Evolutionary conservation across 2,329 filamentous ascomycete species (phyloP), one percentile per base, ranked within the genome.

Genomic region (Pochonia chlamydosporia): DNA sequence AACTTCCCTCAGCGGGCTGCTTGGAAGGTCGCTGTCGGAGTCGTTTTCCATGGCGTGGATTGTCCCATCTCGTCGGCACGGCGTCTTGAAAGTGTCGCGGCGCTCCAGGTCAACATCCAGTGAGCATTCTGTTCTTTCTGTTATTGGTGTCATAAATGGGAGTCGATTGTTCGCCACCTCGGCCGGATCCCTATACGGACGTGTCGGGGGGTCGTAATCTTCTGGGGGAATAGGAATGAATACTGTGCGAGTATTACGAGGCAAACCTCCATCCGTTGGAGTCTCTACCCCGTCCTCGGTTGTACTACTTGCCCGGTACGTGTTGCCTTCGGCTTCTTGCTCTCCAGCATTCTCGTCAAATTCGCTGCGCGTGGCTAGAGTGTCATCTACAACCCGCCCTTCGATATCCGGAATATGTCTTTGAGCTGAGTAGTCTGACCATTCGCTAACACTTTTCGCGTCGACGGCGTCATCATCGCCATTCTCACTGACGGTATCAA

Each of bases 131-230:
- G 93, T 99, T 58, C 89, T 84, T 66, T 99, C 93, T 1, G 93
- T 92, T 55, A 99, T 99, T 2, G 93, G 93, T 0, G 93, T 99
- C 93, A 99, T 97, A 64, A 97, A 99, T 3, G 92, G 93, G 9
- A 97, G 74, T 46, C 91, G 85, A 66, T 91, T 96, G 60, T 96
- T 95, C 50, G 90, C 89, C 65, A 85, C 76, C 63, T 90, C 79
- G 30, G 72, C 78, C 60, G 89, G 81, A 65, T 96, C 87, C 61
- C 90, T 84, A 74, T 86, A 96, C 49, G 88, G 87, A 41, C 84
- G 79, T 48, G 79, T 85, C 16, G 89, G 85, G 39, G 88, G 81
- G 55, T 91, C 82, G 63, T 90, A 95, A 64, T 95, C 89, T 61
- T 95, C 89, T 0, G 90, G 90, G 1, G 87, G 86, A 30, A 92